A percentile compares a stretch with the other conserved stretches of the same genome.
These are phyloP conservation scores for Beta corolliflora DNA, from an alignment of 179 eudicot species.

Conservation along the genomic window DNA sequence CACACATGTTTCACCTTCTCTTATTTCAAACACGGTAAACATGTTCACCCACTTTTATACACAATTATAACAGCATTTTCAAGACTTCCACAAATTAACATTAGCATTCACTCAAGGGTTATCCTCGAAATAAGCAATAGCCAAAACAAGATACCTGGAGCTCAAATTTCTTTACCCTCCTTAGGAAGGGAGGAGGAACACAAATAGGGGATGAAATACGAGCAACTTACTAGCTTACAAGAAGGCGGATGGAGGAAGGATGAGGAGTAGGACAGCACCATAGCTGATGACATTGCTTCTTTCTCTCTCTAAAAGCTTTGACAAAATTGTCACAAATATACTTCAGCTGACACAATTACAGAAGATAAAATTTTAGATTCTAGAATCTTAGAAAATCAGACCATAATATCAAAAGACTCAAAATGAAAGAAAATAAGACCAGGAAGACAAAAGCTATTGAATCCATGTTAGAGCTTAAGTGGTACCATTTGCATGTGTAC, in stretches of 20 bases:
- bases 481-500: neutral
- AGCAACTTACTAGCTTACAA: conserved; percentile 21
- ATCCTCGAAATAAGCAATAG: neutral
- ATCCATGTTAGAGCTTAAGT: neutral
- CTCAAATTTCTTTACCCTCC: neutral
- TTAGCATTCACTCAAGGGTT: neutral
- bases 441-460: neutral
- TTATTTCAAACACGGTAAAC: neutral
- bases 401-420: neutral
- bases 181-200: neutral
- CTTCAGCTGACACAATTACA: neutral
- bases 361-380: neutral
- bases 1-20: neutral
- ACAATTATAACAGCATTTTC: neutral
- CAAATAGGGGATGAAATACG: neutral
- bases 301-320: neutral
- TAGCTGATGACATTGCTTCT: conserved; percentile 9
- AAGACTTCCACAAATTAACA: neutral
- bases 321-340: neutral
- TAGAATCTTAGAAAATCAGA: neutral
- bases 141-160: neutral
- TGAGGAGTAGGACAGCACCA: conserved; percentile 24
- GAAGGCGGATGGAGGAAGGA: conserved; percentile 15
- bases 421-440: neutral
- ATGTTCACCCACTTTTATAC: neutral